phyloP scores from a whole-genome alignment of 192 early-diverging fungal genomes.

The Coemansia sp. region DNA sequence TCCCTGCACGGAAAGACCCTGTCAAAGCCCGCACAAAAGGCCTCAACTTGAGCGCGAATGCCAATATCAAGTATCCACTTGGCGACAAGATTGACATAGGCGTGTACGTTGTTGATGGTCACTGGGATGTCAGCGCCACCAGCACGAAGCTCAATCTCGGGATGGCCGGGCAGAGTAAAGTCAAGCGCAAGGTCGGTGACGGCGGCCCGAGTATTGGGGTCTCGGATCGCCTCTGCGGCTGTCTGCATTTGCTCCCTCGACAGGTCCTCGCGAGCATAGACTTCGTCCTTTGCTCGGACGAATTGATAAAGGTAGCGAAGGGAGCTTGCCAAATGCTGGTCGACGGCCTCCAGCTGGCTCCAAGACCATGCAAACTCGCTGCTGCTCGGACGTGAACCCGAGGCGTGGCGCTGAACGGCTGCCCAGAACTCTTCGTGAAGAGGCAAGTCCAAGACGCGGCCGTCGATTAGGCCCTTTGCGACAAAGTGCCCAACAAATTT shows the following conservation, averaged over 20 bases:
- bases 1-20: constrained; percentile 73
- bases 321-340: constrained; percentile 69
- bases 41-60: constrained; percentile 69
- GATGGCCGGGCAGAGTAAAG: constrained; percentile 87
- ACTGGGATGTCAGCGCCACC: constrained; percentile 69
- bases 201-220: constrained; percentile 48
- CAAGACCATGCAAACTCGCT: constrained; percentile 22
- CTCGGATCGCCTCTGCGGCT: constrained; percentile 53
- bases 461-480: constrained; percentile 87
- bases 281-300: constrained; percentile 59
- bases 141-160: constrained; percentile 65
- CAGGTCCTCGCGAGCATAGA: constrained; percentile 60
- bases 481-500: constrained; percentile 81
- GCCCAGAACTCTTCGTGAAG: constrained; percentile 77
- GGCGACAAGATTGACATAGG: constrained; percentile 72
- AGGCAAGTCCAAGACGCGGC: constrained; percentile 82
- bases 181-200: constrained; percentile 77
- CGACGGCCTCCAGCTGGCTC: constrained; percentile 59
- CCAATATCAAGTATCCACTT: constrained; percentile 69
- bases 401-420: constrained; percentile 59
- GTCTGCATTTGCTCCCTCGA: constrained; percentile 53
- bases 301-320: constrained; percentile 68
- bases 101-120: constrained; percentile 78
- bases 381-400: background rate
- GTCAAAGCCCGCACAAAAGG: constrained; percentile 84